A percentile compares a stretch with the other conserved stretches of the same genome.
Evolutionary conservation across 768 basidiomycete genomes (phyloP).

Genomic region (Suillus occidentalis): DNA sequence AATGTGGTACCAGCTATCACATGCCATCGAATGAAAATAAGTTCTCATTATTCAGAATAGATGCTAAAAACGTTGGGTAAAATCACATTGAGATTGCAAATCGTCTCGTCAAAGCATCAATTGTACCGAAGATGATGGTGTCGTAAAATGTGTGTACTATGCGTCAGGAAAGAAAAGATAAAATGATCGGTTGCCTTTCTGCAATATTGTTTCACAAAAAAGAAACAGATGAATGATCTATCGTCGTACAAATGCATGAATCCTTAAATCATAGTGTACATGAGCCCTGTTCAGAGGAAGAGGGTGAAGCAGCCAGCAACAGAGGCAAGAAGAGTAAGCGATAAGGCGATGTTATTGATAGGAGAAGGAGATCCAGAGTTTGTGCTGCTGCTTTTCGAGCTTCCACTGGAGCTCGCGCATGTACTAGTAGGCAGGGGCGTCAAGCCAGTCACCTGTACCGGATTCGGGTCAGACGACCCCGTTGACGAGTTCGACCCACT

Average conservation of each 20-base stretch:
- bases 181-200: not conserved
- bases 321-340: conserved; percentile 11
- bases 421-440: conserved; percentile 5
- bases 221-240: not conserved
- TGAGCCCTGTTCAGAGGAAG: not conserved
- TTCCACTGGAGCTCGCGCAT: not conserved
- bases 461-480: not conserved
- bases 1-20: too few relatives aligned
- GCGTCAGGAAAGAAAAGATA: not conserved
- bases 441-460: not conserved
- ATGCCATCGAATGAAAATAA: too few relatives aligned
- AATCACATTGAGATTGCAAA: not conserved
- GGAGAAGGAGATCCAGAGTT: conserved; percentile 4
- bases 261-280: not conserved
- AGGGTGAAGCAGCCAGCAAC: conserved; percentile 4
- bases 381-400: not conserved
- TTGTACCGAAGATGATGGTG: not conserved
- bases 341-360: conserved; percentile 10
- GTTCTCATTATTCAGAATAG: not conserved
- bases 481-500: conserved; percentile 10
- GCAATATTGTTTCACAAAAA: not conserved
- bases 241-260: not conserved
- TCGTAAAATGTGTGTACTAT: not conserved
- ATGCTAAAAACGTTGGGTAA: not conserved
- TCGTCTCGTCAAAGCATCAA: not conserved